Percentiles rank a stretch among this genome's conserved stretches.
Conservation (phyloP, 73 alveolate genomes). For the Breviolum minutum region DNA sequence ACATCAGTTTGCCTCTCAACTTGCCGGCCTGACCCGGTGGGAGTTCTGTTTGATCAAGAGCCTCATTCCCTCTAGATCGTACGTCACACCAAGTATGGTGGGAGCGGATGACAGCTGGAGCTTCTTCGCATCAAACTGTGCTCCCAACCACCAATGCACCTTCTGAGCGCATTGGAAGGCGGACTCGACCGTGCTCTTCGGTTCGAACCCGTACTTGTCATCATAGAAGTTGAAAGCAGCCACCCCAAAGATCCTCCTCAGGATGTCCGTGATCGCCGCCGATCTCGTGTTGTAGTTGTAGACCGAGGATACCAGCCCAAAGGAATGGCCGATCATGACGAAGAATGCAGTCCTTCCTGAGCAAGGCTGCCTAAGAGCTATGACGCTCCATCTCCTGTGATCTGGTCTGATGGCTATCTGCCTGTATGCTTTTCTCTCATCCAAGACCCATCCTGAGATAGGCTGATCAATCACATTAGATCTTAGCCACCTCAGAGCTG, state of each 20-base stretch:
- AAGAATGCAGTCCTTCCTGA: neutral
- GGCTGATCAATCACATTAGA: neutral
- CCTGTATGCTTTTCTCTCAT: slow-evolving; percentile 25
- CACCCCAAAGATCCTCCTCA: too few relatives aligned
- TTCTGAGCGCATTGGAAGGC: slow-evolving; percentile 5
- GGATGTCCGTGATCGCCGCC: too few relatives aligned
- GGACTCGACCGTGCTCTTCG: too few relatives aligned
- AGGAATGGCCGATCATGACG: slow-evolving; percentile 37
- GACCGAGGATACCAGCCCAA: slow-evolving; percentile 13
- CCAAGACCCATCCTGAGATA: slow-evolving; percentile 16
- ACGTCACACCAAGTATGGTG: slow-evolving; percentile 1
- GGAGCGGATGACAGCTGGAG: neutral
- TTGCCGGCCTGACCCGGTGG: slow-evolving; percentile 67
- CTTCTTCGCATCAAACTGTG: slow-evolving; percentile 45
- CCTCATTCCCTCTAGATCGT: neutral
- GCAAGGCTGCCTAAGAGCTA: neutral
- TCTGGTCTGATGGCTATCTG: neutral
- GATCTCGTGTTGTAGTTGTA: too few relatives aligned
- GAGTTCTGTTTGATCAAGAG: neutral
- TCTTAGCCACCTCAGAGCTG: slow-evolving; percentile 11
- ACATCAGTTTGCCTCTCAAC: slow-evolving; percentile 49
- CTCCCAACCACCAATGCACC: neutral
- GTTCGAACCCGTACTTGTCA: too few relatives aligned
- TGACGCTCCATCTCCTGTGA: neutral
- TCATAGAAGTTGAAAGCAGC: too few relatives aligned